These are phyloP conservation scores for Trypanosoma lewisi DNA, from an alignment of 208 protist species.

Conservation along the genomic window DNA sequence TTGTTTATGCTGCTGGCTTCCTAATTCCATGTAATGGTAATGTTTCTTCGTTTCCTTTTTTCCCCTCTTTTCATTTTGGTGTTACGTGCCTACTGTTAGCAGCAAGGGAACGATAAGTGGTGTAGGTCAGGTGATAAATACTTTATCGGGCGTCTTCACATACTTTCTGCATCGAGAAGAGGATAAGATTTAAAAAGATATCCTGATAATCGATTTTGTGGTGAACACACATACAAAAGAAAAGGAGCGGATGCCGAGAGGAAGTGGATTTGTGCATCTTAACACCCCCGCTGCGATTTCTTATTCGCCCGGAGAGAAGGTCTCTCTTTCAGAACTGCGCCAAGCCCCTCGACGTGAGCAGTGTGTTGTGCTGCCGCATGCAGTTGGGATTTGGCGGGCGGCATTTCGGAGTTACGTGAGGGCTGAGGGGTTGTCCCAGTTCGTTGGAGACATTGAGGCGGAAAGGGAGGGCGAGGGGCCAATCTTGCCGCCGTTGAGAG, in stretches of 20 bases:
- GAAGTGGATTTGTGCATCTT: conserved; percentile 83
- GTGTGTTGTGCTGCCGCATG: conserved; percentile 60
- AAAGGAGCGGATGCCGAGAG: conserved; percentile 31
- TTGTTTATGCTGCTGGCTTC: no score
- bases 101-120: neutral
- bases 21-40: no score
- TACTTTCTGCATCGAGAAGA: no score
- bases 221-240: no score
- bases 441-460: conserved; percentile 65
- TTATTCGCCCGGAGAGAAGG: conserved; percentile 63
- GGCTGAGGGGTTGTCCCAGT: conserved; percentile 47
- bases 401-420: conserved; percentile 46
- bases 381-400: conserved; percentile 48
- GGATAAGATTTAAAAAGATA: neutral
- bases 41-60: neutral
- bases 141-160: no score
- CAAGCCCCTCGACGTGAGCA: conserved; percentile 52
- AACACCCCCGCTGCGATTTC: conserved; percentile 80
- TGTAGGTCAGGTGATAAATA: neutral
- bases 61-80: neutral
- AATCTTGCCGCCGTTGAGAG: conserved; percentile 43
- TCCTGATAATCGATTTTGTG: no score
- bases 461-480: conserved; percentile 55
- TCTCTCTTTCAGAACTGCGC: conserved; percentile 62
- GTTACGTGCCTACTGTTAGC: neutral